Evolutionary conservation across 2,329 filamentous ascomycete genomes (phyloP), one percentile per base, ranked within the genome.

Genomic region (Fusarium mangiferae): DNA sequence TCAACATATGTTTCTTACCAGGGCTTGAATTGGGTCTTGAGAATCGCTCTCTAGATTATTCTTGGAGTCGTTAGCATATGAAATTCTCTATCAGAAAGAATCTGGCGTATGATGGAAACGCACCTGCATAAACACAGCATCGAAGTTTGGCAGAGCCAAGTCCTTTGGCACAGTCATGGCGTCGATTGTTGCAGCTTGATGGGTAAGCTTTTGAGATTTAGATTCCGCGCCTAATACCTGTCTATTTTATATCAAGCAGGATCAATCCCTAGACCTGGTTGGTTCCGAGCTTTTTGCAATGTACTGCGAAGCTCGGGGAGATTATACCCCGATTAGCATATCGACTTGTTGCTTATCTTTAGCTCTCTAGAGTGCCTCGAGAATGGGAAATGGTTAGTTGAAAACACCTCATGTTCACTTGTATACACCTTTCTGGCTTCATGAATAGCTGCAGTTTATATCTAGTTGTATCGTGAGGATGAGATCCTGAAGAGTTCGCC

Each of bases 361-460:
- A 28, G 18, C 6, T 28, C 14, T 22, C 2, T 13, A 20, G 24
- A 24, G 12, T 14, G 12, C 24, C 12, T 51, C 48, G 2, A 35
- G 0, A 33, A 51, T 18, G 30, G 4, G 4, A 14, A 4, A 24
- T 20, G 22, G 1, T 5, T 5, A 20, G n/a, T 14, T 6, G 12
- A 2, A 0, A 35, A 3, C 8, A 11, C 7, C 8, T 35, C 15
- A 3, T 48, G 4, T 20, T 30, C 30, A 10, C 4, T 20, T 6
- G 1, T 7, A 35, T 11, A 11, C 12, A 48, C 4, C 11, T 30
- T 30, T 9, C 28, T 30, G 28, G 28, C 10, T 30, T 30, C 1
- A n/a, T 4, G 0, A 4, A 2, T 24, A 35, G 8, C 30, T 51
- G 2, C 8, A 35, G 15, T 5, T 4, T 18, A 13, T 24, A 1